A percentile compares a stretch with the other conserved stretches of the same genome.
Evolutionary conservation across 2,329 filamentous ascomycete genomes (phyloP).

Genomic region (Byssochlamys sp.): DNA sequence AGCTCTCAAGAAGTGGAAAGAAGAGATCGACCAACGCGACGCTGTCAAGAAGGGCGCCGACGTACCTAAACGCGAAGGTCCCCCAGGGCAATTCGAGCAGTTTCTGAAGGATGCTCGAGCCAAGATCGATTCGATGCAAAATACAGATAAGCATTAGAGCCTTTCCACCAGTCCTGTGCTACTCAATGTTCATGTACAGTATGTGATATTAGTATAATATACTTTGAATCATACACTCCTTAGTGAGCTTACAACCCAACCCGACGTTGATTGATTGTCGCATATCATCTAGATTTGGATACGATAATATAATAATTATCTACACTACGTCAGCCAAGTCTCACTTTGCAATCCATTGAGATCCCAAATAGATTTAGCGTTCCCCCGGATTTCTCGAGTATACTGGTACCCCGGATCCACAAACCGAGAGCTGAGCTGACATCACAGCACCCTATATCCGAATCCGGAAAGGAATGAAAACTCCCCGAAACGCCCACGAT

Average conservation of each 20-base stretch:
- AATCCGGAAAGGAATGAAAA: background rate
- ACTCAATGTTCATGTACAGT: no score
- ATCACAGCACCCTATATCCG: background rate
- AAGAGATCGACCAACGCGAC: slow-evolving; percentile 18
- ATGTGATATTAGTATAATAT: no score
- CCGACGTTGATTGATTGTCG: no score
- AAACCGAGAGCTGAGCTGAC: background rate
- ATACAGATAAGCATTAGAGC: slow-evolving; percentile 2
- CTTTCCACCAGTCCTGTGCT: no score
- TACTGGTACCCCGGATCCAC: background rate
- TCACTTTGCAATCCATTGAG: no score
- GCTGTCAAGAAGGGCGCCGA: slow-evolving; percentile 14
- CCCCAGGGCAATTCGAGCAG: slow-evolving; percentile 4
- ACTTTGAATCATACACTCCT: no score
- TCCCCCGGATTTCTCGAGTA: no score
- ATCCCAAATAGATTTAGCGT: no score
- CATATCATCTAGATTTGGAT: no score
- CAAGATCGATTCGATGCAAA: slow-evolving; percentile 7
- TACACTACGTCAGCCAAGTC: no score
- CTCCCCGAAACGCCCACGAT: background rate
- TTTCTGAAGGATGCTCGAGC: background rate
- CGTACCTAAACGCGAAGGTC: background rate
- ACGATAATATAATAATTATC: no score
- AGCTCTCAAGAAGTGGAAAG: slow-evolving; percentile 22
- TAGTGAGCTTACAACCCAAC: no score